phyloP scores from a whole-genome alignment of 2,329 filamentous ascomycete genomes.

The Fusarium continuum region DNA sequence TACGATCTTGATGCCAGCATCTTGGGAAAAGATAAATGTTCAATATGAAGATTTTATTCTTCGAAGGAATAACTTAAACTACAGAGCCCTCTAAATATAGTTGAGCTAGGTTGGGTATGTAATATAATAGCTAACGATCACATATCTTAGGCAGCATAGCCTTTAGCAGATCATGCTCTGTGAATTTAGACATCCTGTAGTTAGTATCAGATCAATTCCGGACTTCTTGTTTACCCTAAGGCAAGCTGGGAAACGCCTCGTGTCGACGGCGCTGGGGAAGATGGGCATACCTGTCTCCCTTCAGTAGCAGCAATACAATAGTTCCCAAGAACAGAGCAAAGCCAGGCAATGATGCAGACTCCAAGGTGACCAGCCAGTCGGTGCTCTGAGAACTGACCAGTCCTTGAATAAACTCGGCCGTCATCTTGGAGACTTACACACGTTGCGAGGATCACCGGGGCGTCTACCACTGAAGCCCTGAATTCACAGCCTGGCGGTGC shows the following conservation, averaged over 20 bases:
- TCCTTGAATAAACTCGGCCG: slow-evolving; percentile 32
- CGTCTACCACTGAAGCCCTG: slow-evolving; percentile 1
- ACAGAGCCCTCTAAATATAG: too few relatives aligned
- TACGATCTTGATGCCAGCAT: background rate
- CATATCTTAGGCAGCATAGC: too few relatives aligned
- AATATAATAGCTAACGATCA: background rate
- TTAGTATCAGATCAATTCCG: too few relatives aligned
- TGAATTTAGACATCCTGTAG: too few relatives aligned
- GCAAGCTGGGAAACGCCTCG: too few relatives aligned
- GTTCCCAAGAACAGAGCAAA: background rate
- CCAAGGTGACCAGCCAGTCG: slow-evolving; percentile 10
- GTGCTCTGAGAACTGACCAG: slow-evolving; percentile 31
- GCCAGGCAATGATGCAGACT: slow-evolving; percentile 19
- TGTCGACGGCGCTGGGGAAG: background rate
- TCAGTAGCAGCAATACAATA: slow-evolving; percentile 3
- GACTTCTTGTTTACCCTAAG: too few relatives aligned
- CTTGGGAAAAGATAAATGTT: background rate
- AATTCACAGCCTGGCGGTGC: slow-evolving; percentile 3
- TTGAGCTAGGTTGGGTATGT: too few relatives aligned
- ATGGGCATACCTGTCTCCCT: background rate
- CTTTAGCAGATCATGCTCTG: too few relatives aligned
- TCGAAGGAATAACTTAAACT: too few relatives aligned
- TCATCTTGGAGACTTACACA: slow-evolving; percentile 28
- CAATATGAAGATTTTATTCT: too few relatives aligned
- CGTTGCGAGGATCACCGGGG: slow-evolving; percentile 12